Base-by-base conservation (phyloP, 176 grass and related monocot species). In the Echinochloa phyllopogon region DNA sequence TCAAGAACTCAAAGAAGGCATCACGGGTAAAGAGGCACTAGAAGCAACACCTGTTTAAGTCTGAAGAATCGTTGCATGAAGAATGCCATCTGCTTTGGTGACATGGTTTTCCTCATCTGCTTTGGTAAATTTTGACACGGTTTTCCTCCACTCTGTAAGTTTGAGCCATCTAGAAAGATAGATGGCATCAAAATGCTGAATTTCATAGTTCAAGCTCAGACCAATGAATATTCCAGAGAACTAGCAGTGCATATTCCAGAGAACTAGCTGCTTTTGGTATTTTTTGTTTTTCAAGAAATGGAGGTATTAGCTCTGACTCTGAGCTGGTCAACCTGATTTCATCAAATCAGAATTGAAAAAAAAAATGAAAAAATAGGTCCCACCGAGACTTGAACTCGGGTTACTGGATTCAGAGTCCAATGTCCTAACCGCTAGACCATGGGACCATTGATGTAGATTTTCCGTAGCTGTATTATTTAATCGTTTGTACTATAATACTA, bases 381-480 rank as follows among this genome's bases (percentile, higher is more conserved):
- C 40, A 93, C 85, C 85, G 91, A 93, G 91, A 90, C 24, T 93
- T 93, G 91, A 93, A 93, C 91, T 93, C 88, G 85, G 85, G 91
- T 90, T 90, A 93, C 91, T 82, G 18, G 91, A 93, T 93, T 93
- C 91, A 93, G 91, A 93, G 91, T 93, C 91, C 18, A 82, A 87
- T 90, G 91, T 93, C 88, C 91, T 90, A 93, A 93, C 91, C 91
- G 53, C 91, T 93, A 90, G 91, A 93, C 91, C 88, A 93, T 90
- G 56, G 88, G 72, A 88, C 79, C 86, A 24, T 29, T 51, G 10
- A 0, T 63, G 56, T 33, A 1, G 1, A 33, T 33, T 33, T 1
- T 39, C 29, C 29, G 15, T 17, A 43, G 21, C 17, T 55, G 16
- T 43, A 79, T 12, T 29, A 2, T 47, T 63, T 79, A n/a, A 88